Evolutionary conservation across 495 filamentous ascomycete species (phyloP).

Genomic region (Trypethelium eluteriae): DNA sequence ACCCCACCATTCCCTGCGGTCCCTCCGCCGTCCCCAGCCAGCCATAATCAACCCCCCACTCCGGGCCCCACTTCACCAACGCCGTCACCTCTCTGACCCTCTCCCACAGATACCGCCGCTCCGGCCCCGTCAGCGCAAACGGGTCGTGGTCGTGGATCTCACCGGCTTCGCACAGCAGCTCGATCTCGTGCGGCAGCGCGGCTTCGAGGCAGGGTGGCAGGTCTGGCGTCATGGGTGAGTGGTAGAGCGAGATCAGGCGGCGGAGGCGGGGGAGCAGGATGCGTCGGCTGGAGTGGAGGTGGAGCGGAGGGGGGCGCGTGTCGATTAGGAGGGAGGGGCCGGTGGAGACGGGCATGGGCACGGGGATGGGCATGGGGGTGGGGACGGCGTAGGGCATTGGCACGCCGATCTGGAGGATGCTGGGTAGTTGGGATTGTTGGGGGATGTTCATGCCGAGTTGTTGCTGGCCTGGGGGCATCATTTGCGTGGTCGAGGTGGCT

Average conservation of each 20-base stretch:
- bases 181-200: not conserved
- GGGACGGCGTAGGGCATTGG: constrained; percentile 1
- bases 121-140: not conserved
- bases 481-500: not conserved
- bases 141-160: no score
- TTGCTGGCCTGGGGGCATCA: not conserved
- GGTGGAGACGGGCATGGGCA: not conserved
- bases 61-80: not conserved
- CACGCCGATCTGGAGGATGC: not conserved
- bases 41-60: not conserved
- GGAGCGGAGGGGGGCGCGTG: not conserved
- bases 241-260: not conserved
- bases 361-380: not conserved
- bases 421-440: not conserved
- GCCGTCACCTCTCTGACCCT: not conserved
- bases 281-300: not conserved
- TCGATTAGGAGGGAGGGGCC: not conserved
- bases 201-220: not conserved
- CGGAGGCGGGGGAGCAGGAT: not conserved
- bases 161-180: no score
- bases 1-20: not conserved
- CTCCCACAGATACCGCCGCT: not conserved
- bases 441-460: not conserved
- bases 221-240: not conserved
- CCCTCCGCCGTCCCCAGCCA: not conserved